Evolutionary conservation across 1,284 basidiomycete species (phyloP).

Genomic region (Papiliotrema fonsecae): DNA sequence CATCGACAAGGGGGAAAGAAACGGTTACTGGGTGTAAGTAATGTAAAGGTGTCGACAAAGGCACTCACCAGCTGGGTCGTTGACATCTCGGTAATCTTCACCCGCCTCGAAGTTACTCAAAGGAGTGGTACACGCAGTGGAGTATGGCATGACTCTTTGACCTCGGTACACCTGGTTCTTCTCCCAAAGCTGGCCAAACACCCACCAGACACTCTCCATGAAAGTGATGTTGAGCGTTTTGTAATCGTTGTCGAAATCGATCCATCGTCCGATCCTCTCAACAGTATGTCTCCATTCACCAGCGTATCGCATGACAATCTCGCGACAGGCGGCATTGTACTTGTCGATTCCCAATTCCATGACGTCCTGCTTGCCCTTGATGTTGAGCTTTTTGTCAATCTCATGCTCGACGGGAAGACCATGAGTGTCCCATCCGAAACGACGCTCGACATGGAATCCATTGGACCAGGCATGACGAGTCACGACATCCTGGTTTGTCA

Average conservation of each 20-base stretch:
- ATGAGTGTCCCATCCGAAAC: conserved; percentile 99
- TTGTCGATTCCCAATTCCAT: conserved; percentile 93
- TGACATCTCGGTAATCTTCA: conserved; percentile 86
- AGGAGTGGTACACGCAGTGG: conserved; percentile 92
- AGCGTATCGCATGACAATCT: conserved; percentile 97
- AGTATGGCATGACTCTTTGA: conserved; percentile 96
- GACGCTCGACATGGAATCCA: conserved; percentile 87
- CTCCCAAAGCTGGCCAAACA: conserved; percentile 87
- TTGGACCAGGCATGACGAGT: conserved; percentile 92
- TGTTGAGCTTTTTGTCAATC: conserved; percentile 95
- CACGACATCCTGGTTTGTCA: conserved; percentile 72
- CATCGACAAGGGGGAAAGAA: conserved; percentile 86
- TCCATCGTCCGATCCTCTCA: conserved; percentile 98
- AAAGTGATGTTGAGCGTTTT: conserved; percentile 90
- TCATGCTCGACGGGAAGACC: conserved; percentile 98
- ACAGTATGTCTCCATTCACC: conserved; percentile 91
- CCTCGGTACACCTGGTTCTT: conserved; percentile 95
- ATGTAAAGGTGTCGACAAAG: not conserved
- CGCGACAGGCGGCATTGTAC: conserved; percentile 95
- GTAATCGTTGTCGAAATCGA: conserved; percentile 99
- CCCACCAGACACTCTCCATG: conserved; percentile 99
- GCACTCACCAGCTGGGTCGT: conserved; percentile 78
- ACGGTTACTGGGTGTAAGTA: conserved; percentile 62
- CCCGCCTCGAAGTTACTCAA: conserved; percentile 98
- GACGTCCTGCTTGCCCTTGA: conserved; percentile 90